Evolutionary conservation across 305 asterid species (phyloP).

Genomic region (Vinca major): DNA sequence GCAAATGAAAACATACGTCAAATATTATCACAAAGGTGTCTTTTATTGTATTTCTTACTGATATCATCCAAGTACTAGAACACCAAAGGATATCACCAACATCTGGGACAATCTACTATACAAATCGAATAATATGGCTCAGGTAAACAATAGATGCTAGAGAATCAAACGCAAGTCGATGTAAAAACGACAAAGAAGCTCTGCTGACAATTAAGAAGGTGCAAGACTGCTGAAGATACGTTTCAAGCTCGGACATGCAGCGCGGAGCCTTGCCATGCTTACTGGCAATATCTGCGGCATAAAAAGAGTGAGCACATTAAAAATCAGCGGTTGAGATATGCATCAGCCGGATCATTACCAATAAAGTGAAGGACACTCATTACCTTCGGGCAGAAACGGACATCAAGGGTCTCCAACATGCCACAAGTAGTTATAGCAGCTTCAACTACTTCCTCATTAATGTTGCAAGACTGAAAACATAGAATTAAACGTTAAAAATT

Average conservation of each 20-base stretch:
- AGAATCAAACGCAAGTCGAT: background rate
- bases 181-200: background rate
- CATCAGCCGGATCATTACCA: no score
- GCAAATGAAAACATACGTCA: background rate
- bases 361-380: no score
- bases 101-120: background rate
- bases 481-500: background rate
- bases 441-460: constrained; percentile 69
- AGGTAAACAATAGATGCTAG: no score
- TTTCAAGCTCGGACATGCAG: constrained; percentile 70
- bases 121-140: background rate
- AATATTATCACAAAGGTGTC: background rate
- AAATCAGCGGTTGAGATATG: background rate
- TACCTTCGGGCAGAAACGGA: constrained; percentile 88
- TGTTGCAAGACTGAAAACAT: constrained; percentile 56
- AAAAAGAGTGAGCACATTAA: background rate
- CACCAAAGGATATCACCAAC: constrained; percentile 2
- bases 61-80: background rate
- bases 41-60: constrained; percentile 9
- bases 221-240: constrained; percentile 74
- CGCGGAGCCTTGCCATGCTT: constrained; percentile 58
- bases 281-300: constrained; percentile 47
- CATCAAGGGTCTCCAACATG: constrained; percentile 89
- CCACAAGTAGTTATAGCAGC: constrained; percentile 58
- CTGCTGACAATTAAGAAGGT: constrained; percentile 17